Conservation (phyloP, 176 grass and related monocot genomes). For the Lolium rigidum region DNA sequence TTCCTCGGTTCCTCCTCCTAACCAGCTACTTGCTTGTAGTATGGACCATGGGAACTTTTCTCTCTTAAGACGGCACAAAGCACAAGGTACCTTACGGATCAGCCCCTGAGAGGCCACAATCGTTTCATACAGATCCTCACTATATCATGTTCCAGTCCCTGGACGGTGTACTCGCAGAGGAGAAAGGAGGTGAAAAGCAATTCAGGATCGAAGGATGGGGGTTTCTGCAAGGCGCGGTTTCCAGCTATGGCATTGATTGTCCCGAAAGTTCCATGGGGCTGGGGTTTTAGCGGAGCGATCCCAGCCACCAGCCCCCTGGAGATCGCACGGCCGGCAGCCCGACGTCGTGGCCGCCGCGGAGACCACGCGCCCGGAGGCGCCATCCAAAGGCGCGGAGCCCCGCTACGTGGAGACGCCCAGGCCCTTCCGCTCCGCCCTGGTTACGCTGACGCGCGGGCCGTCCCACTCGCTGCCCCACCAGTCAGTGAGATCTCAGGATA, state of each 20-base stretch:
- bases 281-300: constrained; percentile 41
- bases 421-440: neutral
- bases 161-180: accelerated
- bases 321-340: neutral
- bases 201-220: accelerated
- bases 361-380: constrained; percentile 48
- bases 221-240: accelerated
- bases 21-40: neutral
- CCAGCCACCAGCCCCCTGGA: neutral
- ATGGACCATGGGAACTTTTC: constrained; percentile 39
- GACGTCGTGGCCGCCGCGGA: constrained; percentile 39
- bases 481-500: neutral
- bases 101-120: accelerated
- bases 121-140: accelerated
- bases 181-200: accelerated
- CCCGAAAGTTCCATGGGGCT: constrained; percentile 3
- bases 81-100: neutral
- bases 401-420: constrained; percentile 52
- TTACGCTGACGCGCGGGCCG: constrained; percentile 29
- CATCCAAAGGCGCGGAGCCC: constrained; percentile 59
- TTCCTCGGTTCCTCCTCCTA: neutral
- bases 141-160: neutral
- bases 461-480: accelerated
- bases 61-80: constrained; percentile 29
- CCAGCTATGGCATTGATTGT: constrained; percentile 24